Evolutionary conservation across 2,329 filamentous ascomycete genomes (phyloP), one percentile per base, ranked within the genome.

Genomic region (Tolypocladium ophioglossoides): DNA sequence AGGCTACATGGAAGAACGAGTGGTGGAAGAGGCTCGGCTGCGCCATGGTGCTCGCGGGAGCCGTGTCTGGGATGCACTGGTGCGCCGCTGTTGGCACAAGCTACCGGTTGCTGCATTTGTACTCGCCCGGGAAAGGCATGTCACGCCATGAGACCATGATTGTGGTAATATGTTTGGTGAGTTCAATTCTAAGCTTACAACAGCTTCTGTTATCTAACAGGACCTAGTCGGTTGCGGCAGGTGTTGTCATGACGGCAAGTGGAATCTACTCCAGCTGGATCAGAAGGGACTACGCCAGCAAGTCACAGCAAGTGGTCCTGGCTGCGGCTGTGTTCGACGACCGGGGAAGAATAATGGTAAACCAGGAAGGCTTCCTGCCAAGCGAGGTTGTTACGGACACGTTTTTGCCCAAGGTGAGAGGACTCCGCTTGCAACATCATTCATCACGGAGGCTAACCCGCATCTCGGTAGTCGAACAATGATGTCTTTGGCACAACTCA

Each of bases 21-120:
- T 89, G 85, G 80, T 90, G 85, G 85, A 89, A 88, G 65, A 77
- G 89, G 55, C 68, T 79, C 8, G 61, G 83, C 1, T 88, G 84
- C 58, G 86, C 85, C 18, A 72, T 82, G 51, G 68, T 90, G 24
- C 75, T 95, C 41, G 86, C 87, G 11, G 74, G 79, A n/a, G 87
- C 86, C 38, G 87, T 92, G 1, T 90, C 85, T 4, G 87, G 87
- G 1, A 92, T 94, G 89, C 89, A 94, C 69, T 94, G 88, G 86
- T 85, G 85, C 52, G 89, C 86, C 24, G 79, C 85, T 4, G 77
- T 80, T 12, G 87, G 87, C 10, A 92, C 87, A 4, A 66, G 69
- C 11, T 94, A 91, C 65, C 75, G 74, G 38, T 68, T 87, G 54
- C 68, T 77, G 5, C 35, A 16, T 11, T 58, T 64, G 73, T 53